Base-by-base conservation (phyloP, 2,329 filamentous ascomycete species). In the Fusarium nygamai region DNA sequence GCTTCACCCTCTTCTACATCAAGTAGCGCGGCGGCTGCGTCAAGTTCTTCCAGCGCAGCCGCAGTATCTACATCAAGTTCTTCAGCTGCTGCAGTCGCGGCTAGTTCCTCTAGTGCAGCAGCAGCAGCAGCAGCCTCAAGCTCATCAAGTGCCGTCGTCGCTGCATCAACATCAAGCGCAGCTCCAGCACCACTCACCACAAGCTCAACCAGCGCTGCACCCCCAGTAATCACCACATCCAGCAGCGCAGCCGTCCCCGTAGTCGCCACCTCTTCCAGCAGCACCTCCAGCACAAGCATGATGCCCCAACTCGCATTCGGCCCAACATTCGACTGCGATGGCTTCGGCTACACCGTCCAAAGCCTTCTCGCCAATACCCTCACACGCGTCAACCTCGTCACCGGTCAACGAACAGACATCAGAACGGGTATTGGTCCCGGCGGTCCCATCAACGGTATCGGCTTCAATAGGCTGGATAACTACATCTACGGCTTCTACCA, bases 401-500 rank as follows among this genome's bases (percentile, higher is more conserved):
- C 39, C 3, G 73, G 73, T 3, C 9, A 12, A 1, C 50, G 61
- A 12, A 62, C 47, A 2, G 5, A 36, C 6, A 70, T 76, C 10
- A 34, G 7, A 5, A 22, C 20, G 2, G 34, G n/a, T 8, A 43
- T 76, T 6, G 73, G 72, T 1, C 60, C 61, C 0, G 69, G 69
- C 8, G 66, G 73, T 0, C 7, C 20, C 7, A 59, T 77, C 27
- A 73, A 72, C 1, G 73, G 67, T 22, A 68, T 77, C 8, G 76
- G 76, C 1, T 78, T 78, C 48, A 78, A 78, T 13, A 56, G 39
- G 9, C 27, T 72, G 0, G 76, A 78, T 22, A 71, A 69, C 22
- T 78, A 77, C 41, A 73, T 78, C 24, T 78, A 78, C 12, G 76
- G 71, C 11, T 63, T 78, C 2, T 43, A 54, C 1, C 43, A 57